Evolutionary conservation across 805 yeast species (phyloP), one percentile per base, ranked within the genome.

Genomic region (Millerozyma acaciae): DNA sequence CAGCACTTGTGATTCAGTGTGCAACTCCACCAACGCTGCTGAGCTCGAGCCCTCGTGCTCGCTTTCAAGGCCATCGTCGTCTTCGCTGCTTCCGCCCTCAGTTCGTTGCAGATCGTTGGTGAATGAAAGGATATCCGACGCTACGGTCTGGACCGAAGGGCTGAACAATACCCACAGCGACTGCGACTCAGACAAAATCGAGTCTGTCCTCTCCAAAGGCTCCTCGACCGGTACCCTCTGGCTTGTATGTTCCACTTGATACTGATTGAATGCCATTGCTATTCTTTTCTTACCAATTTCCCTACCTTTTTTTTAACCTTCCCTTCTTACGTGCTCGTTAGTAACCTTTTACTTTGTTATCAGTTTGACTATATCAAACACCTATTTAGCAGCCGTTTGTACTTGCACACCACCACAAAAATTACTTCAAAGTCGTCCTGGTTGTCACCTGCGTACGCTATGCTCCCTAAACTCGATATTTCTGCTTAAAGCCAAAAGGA

Each of bases 111-210:
- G 26, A 23, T 19, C 47, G 26, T 50, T 49, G 8, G 60, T 52
- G 6, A 47, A 35, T 7, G 60, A 54, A 33, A 57, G 38, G 19
- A 57, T 55, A 40, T 57, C 62, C 1, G 56, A 51, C 10, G 45
- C 57, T 7, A 32, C 39, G 8, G 32, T 8, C 25, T 20, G 24
- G 25, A 28, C 13, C 32, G 32, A 28, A 5, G 62, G 62, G 35
- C 55, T 47, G 24, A 57, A 57, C 16, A 57, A 40, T 16, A 57
- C 58, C 53, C 54, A 52, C 42, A 47, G 47, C 6, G 53, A 47
- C 29, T 51, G 53, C 22, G 40, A 44, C 16, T 52, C 56, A 4
- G 51, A 45, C 15, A 52, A 32, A 8, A 51, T 51, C 25, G 50
- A 45, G 29, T 36, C 41, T 15, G 38, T 50, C 46, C 8, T 45